These are phyloP conservation scores for Paxillus rubicundulus DNA, from an alignment of 768 basidiomycete species.

Conservation along the genomic window DNA sequence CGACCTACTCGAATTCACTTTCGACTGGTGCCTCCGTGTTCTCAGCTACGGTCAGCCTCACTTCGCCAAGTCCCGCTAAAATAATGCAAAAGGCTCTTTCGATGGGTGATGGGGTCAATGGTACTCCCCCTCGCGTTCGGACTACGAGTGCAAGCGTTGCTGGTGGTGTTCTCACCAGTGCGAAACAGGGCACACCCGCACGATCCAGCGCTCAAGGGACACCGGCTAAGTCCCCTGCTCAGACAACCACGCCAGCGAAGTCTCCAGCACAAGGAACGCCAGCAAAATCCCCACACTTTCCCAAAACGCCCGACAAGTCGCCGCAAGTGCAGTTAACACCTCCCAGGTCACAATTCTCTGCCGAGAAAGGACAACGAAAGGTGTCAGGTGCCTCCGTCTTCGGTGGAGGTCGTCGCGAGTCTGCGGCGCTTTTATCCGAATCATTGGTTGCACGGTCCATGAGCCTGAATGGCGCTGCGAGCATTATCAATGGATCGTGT, in stretches of 20 bases:
- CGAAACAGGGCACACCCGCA: slow-evolving; percentile 14
- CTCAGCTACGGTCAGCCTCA: slow-evolving; percentile 39
- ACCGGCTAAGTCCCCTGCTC: slow-evolving; percentile 12
- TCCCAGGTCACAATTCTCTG: slow-evolving; percentile 16
- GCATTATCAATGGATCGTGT: slow-evolving; percentile 18
- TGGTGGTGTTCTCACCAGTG: background rate
- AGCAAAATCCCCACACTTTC: slow-evolving; percentile 20
- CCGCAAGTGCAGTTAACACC: slow-evolving; percentile 22
- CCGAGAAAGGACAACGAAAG: slow-evolving; percentile 19
- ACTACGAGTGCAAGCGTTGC: slow-evolving; percentile 17
- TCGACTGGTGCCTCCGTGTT: slow-evolving; percentile 18
- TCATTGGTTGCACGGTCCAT: slow-evolving; percentile 11
- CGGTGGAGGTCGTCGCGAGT: slow-evolving; percentile 16
- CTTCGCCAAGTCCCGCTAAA: slow-evolving; percentile 40
- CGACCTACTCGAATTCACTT: slow-evolving; percentile 24
- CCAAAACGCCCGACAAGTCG: slow-evolving; percentile 20
- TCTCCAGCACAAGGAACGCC: slow-evolving; percentile 16
- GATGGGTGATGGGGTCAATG: slow-evolving; percentile 8
- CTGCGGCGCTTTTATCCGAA: slow-evolving; percentile 17
- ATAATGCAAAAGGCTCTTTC: slow-evolving; percentile 28
- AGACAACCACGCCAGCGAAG: slow-evolving; percentile 17
- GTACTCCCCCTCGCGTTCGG: slow-evolving; percentile 10
- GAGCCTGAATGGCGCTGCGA: slow-evolving; percentile 13
- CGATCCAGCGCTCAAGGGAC: slow-evolving; percentile 16
- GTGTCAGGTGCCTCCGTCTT: slow-evolving; percentile 16